A percentile compares a stretch with the other conserved stretches of the same genome.
These are phyloP conservation scores for Aspergillus steynii DNA, from an alignment of 495 filamentous ascomycete species.

Conservation along the genomic window DNA sequence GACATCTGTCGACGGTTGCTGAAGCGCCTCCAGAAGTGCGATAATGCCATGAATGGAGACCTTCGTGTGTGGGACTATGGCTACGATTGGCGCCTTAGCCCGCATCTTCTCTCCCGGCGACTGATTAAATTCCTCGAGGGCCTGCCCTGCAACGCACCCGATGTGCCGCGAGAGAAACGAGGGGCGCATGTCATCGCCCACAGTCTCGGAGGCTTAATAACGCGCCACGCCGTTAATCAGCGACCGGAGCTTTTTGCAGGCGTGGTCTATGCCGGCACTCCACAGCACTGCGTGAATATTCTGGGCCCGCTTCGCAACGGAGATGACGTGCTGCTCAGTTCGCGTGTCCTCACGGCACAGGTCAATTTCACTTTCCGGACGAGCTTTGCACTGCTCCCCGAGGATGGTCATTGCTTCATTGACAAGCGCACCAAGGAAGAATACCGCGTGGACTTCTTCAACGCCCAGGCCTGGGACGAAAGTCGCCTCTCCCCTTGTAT, in stretches of 20 bases:
- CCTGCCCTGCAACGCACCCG: conserved; percentile 70
- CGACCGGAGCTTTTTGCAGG: conserved; percentile 85
- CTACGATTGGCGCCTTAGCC: conserved; percentile 93
- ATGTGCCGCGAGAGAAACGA: conserved; percentile 44
- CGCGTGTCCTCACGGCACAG: conserved; percentile 87
- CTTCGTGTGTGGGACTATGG: conserved; percentile 87
- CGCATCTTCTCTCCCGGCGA: conserved; percentile 68
- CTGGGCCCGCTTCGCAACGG: conserved; percentile 88
- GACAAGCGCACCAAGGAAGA: conserved; percentile 79
- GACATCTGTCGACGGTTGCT: conserved; percentile 84
- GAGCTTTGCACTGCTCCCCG: conserved; percentile 80
- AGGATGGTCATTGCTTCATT: conserved; percentile 87
- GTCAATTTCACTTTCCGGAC: conserved; percentile 93
- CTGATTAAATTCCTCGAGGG: conserved; percentile 71
- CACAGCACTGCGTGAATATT: conserved; percentile 86
- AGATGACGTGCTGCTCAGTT: conserved; percentile 86
- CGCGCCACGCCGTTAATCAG: conserved; percentile 85
- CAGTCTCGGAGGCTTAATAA: conserved; percentile 86
- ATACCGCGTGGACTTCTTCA: conserved; percentile 84
- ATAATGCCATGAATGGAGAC: conserved; percentile 68
- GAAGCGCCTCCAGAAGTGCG: conserved; percentile 70
- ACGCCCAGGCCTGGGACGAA: conserved; percentile 75
- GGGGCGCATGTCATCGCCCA: conserved; percentile 87
- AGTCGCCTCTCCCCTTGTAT: conserved; percentile 79
- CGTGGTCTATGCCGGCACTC: conserved; percentile 82